A percentile compares a stretch with the other conserved stretches of the same genome.
phyloP scores from a whole-genome alignment of 129 eudicot species.

The Flaveria linearis region DNA sequence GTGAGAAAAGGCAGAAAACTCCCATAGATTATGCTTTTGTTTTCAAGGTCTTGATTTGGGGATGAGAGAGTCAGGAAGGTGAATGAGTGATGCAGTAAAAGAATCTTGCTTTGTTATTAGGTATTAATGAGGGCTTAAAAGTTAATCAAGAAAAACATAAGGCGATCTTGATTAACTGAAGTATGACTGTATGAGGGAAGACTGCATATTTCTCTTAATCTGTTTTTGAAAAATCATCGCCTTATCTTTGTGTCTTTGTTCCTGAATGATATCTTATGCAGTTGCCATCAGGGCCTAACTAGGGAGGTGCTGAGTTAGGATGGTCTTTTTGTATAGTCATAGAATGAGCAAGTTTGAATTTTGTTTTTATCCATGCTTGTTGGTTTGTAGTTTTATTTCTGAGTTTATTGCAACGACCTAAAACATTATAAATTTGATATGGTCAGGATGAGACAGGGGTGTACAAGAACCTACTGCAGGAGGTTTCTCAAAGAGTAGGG shows the following conservation, averaged over 20 bases:
- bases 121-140: not conserved
- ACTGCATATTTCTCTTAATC: not conserved
- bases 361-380: not conserved
- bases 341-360: not conserved
- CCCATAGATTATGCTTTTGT: not conserved
- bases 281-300: not conserved
- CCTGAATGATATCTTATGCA: not conserved
- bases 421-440: not conserved
- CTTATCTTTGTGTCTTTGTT: not conserved
- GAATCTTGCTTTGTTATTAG: not conserved
- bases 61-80: slow-evolving; percentile 16
- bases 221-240: not conserved
- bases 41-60: slow-evolving; percentile 9
- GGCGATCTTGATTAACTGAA: not conserved
- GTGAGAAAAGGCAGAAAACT: not conserved
- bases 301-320: not conserved
- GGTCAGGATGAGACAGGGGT: slow-evolving; percentile 96
- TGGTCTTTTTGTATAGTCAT: not conserved
- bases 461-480: slow-evolving; percentile 95
- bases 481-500: slow-evolving; percentile 96
- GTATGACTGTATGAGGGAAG: not conserved
- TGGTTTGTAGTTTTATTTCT: not conserved
- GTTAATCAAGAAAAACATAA: not conserved
- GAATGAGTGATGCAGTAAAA: slow-evolving; percentile 15
- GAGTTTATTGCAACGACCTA: not conserved